Percentiles rank a stretch among this genome's conserved stretches.
These are phyloP conservation scores for Vicia faba DNA, from an alignment of 306 rosid species.

Conservation along the genomic window DNA sequence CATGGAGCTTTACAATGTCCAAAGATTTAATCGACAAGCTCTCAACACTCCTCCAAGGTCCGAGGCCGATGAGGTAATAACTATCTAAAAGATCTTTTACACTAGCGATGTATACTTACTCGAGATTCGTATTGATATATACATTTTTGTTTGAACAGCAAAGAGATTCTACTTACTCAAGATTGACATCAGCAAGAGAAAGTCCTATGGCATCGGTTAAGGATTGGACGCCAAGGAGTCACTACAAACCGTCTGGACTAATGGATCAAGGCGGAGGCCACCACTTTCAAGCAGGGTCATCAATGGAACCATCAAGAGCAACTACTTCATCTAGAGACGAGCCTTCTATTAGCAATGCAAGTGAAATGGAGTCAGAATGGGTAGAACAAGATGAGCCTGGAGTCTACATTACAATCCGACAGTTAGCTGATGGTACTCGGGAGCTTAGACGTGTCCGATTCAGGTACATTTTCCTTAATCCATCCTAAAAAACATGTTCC, in stretches of 20 bases:
- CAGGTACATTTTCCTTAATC: conserved; percentile 51
- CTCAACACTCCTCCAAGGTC: conserved; percentile 79
- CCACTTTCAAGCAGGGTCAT: conserved; percentile 52
- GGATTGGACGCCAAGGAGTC: conserved; percentile 67
- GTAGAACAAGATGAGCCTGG: conserved; percentile 94
- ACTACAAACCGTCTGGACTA: conserved; percentile 56
- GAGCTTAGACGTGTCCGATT: conserved; percentile 91
- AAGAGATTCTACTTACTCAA: conserved; percentile 57
- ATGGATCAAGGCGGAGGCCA: conserved; percentile 50
- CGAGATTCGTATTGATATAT: background rate
- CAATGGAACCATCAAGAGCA: conserved; percentile 75
- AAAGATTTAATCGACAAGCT: conserved; percentile 85
- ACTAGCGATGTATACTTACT: background rate
- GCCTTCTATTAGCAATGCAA: conserved; percentile 88
- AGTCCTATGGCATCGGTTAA: conserved; percentile 48
- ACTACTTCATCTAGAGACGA: conserved; percentile 86
- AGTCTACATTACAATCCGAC: conserved; percentile 82
- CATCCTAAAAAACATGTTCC: conserved; percentile 7
- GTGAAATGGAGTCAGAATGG: conserved; percentile 91
- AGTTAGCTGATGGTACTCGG: conserved; percentile 77
- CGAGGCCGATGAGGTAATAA: conserved; percentile 75
- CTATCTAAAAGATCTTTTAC: conserved; percentile 4
- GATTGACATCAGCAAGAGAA: conserved; percentile 35
- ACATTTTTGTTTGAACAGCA: conserved; percentile 45
- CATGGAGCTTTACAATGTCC: conserved; percentile 91